Evolutionary conservation across 345 rosid genomes (phyloP).

Genomic region (Iberis pinnata): DNA sequence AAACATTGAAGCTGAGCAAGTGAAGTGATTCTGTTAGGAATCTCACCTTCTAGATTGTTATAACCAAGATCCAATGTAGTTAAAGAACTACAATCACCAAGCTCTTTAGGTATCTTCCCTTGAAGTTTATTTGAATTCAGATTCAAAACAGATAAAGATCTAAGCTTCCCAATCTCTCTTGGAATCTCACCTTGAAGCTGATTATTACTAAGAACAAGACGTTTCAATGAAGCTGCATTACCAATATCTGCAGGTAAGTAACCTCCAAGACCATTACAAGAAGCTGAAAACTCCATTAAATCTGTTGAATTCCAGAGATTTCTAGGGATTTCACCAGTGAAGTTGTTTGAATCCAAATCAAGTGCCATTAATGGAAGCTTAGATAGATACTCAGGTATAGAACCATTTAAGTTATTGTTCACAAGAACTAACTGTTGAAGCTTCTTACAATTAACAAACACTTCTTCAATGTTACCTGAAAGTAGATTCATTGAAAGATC

Average conservation of each 20-base stretch:
- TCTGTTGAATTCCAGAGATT: slow-evolving; percentile 51
- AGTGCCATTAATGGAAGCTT: slow-evolving; percentile 68
- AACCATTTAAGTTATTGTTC: slow-evolving; percentile 52
- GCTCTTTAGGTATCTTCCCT: slow-evolving; percentile 56
- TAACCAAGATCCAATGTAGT: slow-evolving; percentile 78
- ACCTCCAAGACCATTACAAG: slow-evolving; percentile 54
- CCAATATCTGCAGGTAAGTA: slow-evolving; percentile 53
- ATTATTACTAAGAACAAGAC: slow-evolving; percentile 61
- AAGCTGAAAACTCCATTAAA: slow-evolving; percentile 76
- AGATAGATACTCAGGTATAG: slow-evolving; percentile 50
- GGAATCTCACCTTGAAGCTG: slow-evolving; percentile 52
- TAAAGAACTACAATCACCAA: slow-evolving; percentile 56
- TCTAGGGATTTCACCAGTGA: slow-evolving; percentile 52
- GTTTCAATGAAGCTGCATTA: slow-evolving; percentile 45
- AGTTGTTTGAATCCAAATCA: slow-evolving; percentile 69
- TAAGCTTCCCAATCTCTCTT: slow-evolving; percentile 61
- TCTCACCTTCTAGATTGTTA: slow-evolving; percentile 61
- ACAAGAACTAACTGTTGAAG: slow-evolving; percentile 52
- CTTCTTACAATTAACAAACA: slow-evolving; percentile 49
- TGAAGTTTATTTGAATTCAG: slow-evolving; percentile 67
- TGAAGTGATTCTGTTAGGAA: slow-evolving; percentile 50
- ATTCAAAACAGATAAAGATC: slow-evolving; percentile 52
- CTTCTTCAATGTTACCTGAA: slow-evolving; percentile 49
- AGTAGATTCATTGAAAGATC: slow-evolving; percentile 55
- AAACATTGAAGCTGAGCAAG: slow-evolving; percentile 69